Evolutionary conservation across 768 basidiomycete species (phyloP), one percentile per base, ranked within the genome.

Genomic region (Sporobolomyces pararoseus): DNA sequence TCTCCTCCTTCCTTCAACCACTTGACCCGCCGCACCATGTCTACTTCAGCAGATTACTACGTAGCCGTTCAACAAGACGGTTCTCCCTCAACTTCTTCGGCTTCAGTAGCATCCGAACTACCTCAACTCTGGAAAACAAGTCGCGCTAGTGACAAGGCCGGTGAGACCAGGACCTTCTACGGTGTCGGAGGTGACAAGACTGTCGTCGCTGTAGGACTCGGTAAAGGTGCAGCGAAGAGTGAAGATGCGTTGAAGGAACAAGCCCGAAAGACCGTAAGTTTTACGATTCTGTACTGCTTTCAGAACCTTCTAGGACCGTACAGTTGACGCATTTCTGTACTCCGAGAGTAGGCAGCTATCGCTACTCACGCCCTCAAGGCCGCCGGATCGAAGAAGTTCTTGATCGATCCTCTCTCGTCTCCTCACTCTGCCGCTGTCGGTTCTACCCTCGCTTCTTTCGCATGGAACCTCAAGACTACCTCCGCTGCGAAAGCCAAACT

Each of bases 281-380:
- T n/a, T n/a, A n/a, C n/a, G n/a, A n/a, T n/a, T n/a, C n/a, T n/a
- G n/a, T n/a, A n/a, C n/a, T n/a, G n/a, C n/a, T n/a, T n/a, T n/a
- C n/a, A n/a, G n/a, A n/a, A n/a, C n/a, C 39, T 42, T 42, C 39
- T 42, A 42, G 39, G 10, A 17, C 9, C 17, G 10, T 42, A 9
- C 9, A 42, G 39, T 42, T 42, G 39, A 42, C 39, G n/a, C n/a
- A n/a, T n/a, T 42, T 42, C 12, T 14, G 6, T 47, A 23, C 46
- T 13, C 10, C 12, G 7, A 13, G 10, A 25, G 9, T 84, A 88
- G 14, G 83, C 91, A 19, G 90, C 87, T 14, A 85, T 82, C 58
- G 88, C 86, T 9, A 85, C 91, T 50, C 89, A 88, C 79, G 84
- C 85, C 52, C 79, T 90, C 72, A 87, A 84, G 73, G 82, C 78